phyloP scores from a whole-genome alignment of 371 early-diverging fungal species.

The Synchytrium microbalum region DNA sequence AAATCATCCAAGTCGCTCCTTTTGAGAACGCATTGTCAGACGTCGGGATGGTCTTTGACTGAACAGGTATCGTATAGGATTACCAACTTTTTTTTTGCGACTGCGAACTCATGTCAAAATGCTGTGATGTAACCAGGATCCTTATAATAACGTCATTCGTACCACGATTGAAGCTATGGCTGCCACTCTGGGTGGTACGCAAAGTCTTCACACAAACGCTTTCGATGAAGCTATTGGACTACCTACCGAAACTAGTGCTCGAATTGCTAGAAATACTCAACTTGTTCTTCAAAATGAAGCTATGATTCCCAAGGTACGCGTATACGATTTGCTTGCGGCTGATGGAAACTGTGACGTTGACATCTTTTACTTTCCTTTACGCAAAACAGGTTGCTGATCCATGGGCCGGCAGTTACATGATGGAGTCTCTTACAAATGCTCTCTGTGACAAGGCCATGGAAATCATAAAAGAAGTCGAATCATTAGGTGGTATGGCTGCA shows the following conservation, averaged over 20 bases:
- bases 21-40: conserved; percentile 80
- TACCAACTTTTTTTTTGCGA: neutral
- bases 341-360: too few relatives aligned
- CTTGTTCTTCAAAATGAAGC: conserved; percentile 79
- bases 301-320: conserved; percentile 57
- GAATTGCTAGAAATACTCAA: conserved; percentile 84
- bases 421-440: conserved; percentile 76
- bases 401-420: conserved; percentile 86
- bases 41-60: conserved; percentile 82
- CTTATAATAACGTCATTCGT: conserved; percentile 80
- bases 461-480: conserved; percentile 69
- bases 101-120: conserved; percentile 1
- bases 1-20: conserved; percentile 63
- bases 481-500: conserved; percentile 82
- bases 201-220: conserved; percentile 79
- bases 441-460: conserved; percentile 56
- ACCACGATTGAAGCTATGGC: conserved; percentile 87
- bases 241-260: conserved; percentile 71
- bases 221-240: conserved; percentile 81
- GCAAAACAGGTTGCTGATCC: conserved; percentile 58
- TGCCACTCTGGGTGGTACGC: conserved; percentile 78
- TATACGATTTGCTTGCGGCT: conserved; percentile 8
- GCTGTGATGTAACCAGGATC: conserved; percentile 43
- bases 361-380: neutral
- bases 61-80: conserved; percentile 47